phyloP scores from a whole-genome alignment of 768 basidiomycete species.

The Suillus paluster region DNA sequence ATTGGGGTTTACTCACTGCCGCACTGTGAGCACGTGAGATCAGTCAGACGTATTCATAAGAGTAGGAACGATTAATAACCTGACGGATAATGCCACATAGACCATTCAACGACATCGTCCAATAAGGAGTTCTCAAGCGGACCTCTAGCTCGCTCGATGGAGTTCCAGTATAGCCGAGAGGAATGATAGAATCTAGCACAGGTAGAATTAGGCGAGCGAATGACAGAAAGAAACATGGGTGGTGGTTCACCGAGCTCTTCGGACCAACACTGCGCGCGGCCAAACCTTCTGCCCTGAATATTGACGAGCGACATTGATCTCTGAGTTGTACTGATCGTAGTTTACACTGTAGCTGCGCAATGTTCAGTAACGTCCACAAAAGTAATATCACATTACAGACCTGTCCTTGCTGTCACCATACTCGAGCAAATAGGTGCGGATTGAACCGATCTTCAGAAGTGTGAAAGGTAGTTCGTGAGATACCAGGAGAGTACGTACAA shows the following conservation, averaged over 20 bases:
- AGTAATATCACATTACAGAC: conserved; percentile 27
- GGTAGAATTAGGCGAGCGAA: conserved; percentile 9
- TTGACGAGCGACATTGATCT: conserved; percentile 67
- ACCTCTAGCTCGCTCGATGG: conserved; percentile 67
- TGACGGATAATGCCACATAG: conserved; percentile 73
- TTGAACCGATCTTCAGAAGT: conserved; percentile 37
- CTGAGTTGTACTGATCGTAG: conserved; percentile 58
- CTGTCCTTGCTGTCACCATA: conserved; percentile 74
- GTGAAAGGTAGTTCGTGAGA: background rate
- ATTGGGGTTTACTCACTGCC: conserved; percentile 27
- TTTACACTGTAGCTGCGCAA: conserved; percentile 57
- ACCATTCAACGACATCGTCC: conserved; percentile 77
- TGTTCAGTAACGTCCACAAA: conserved; percentile 1
- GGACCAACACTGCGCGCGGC: conserved; percentile 73
- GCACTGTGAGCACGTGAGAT: conserved; percentile 21
- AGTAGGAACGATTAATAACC: conserved; percentile 30
- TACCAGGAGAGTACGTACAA: conserved; percentile 1
- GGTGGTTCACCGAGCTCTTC: conserved; percentile 59
- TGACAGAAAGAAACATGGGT: background rate
- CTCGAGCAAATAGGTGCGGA: conserved; percentile 73
- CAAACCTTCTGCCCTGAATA: conserved; percentile 75
- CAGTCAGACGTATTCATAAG: conserved; percentile 3
- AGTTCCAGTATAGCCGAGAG: conserved; percentile 72
- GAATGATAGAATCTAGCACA: conserved; percentile 63
- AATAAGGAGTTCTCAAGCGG: conserved; percentile 64